Evolutionary conservation across 345 rosid genomes (phyloP), one percentile per base, ranked within the genome.

Genomic region (Acer saccharum): DNA sequence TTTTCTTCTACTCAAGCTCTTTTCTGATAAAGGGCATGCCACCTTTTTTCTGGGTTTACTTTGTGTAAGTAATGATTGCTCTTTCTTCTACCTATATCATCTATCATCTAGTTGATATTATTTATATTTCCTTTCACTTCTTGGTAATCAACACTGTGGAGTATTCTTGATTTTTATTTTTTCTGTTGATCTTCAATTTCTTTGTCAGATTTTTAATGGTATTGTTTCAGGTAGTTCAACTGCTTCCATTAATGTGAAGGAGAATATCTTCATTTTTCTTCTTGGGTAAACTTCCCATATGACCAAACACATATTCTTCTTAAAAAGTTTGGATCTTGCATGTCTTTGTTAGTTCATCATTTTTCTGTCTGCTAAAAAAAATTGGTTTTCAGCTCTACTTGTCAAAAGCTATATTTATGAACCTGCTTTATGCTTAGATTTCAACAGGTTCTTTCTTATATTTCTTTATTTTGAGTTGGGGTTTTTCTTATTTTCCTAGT

Each of bases 161-260:
- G 35, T 61, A 66, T 65, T 27, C 39, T 68, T 76, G 61, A 72
- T 75, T 52, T 70, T 46, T 46, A 46, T 43, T 43, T 43, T 43
- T 43, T 43, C 46, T 67, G 50, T 64, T 41, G 27, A 73, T 20
- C 71, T 73, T 81, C 81, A 68, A 77, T 71, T 65, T 76, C 44
- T 25, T 65, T 58, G 67, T 77, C 68, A 74, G 82, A 50, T 43
- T 60, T 81, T 39, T 73, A 68, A 79, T 79, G 75, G 43, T 67
- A 69, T 82, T 78, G 70, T 35, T 63, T 79, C 84, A 73, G 79
- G 83, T 80, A 65, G 76, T 76, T 85, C 84, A 74, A 73, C 85
- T 76, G 75, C 83, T 73, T 82, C 71, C 71, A 48, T 71, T 52
- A 76, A 71, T 55, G 68, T 7, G 27, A 72, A 18, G 27, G 32